phyloP scores from a whole-genome alignment of 306 rosid species.

The Lathyrus tuberosus region DNA sequence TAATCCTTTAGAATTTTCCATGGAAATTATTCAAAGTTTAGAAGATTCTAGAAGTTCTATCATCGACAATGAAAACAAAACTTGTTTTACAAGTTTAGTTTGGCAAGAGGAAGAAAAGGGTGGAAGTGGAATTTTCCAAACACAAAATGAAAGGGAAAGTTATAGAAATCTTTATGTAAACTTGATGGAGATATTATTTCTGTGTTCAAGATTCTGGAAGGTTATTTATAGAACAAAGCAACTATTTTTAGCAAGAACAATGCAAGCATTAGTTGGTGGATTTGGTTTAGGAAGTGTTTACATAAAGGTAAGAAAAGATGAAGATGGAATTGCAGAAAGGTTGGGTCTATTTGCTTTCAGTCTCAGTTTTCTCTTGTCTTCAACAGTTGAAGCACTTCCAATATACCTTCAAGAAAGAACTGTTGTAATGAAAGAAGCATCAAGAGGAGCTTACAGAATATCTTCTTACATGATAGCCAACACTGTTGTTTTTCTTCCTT shows the following conservation, averaged over 20 bases:
- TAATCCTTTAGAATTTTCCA: constrained; percentile 77
- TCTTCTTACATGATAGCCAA: constrained; percentile 89
- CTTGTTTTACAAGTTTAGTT: constrained; percentile 31
- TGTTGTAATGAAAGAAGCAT: constrained; percentile 87
- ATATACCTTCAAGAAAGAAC: constrained; percentile 84
- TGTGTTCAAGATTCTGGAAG: constrained; percentile 87
- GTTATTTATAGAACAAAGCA: constrained; percentile 87
- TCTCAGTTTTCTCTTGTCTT: constrained; percentile 82
- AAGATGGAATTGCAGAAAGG: constrained; percentile 74
- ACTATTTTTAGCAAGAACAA: constrained; percentile 75
- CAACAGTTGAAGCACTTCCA: constrained; percentile 90
- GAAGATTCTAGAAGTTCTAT: constrained; percentile 40
- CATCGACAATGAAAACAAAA: constrained; percentile 32
- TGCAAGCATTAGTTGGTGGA: constrained; percentile 92
- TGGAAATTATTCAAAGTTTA: constrained; percentile 66
- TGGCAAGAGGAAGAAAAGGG: constrained; percentile 47
- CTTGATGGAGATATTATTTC: constrained; percentile 67
- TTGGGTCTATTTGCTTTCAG: constrained; percentile 87
- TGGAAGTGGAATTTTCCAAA: not conserved
- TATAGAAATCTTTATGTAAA: constrained; percentile 21
- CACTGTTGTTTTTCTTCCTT: constrained; percentile 79
- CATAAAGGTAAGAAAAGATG: constrained; percentile 63
- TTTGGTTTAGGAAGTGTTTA: constrained; percentile 82
- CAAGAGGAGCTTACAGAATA: constrained; percentile 77
- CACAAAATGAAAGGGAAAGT: constrained; percentile 3